These are phyloP conservation scores for Moesziomyces sp. DNA, from an alignment of 1,284 basidiomycete species.

Conservation along the genomic window DNA sequence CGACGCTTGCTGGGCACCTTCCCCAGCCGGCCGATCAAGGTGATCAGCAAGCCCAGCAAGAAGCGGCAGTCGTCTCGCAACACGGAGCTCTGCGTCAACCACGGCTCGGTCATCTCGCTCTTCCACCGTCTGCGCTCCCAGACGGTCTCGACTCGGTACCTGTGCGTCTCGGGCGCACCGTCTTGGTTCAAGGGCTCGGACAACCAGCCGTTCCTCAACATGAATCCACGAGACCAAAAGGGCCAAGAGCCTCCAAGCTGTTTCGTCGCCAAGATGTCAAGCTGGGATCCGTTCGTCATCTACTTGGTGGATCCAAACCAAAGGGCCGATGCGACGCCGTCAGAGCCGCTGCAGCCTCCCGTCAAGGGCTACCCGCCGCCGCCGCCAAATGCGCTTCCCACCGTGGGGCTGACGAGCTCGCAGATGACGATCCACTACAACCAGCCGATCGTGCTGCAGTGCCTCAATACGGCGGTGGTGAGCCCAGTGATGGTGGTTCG, in stretches of 20 bases:
- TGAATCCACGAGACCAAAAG: slow-evolving; percentile 44
- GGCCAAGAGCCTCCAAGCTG: slow-evolving; percentile 58
- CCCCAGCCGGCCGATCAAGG: slow-evolving; percentile 93
- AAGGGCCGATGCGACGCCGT: slow-evolving; percentile 77
- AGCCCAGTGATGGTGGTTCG: slow-evolving; percentile 92
- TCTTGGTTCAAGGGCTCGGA: slow-evolving; percentile 64
- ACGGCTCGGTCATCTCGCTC: slow-evolving; percentile 91
- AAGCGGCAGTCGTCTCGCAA: slow-evolving; percentile 87
- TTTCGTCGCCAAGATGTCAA: slow-evolving; percentile 70
- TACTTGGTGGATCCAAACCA: slow-evolving; percentile 80
- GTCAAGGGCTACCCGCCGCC: slow-evolving; percentile 77
- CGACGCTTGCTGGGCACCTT: slow-evolving; percentile 76
- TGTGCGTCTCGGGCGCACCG: slow-evolving; percentile 88
- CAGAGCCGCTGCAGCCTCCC: slow-evolving; percentile 72
- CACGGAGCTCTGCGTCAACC: slow-evolving; percentile 89
- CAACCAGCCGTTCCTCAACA: slow-evolving; percentile 59
- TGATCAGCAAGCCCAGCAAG: slow-evolving; percentile 79
- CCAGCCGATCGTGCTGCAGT: slow-evolving; percentile 92
- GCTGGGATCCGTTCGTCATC: slow-evolving; percentile 89
- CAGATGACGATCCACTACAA: slow-evolving; percentile 84
- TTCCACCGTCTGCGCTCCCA: slow-evolving; percentile 92
- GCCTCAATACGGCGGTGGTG: slow-evolving; percentile 89
- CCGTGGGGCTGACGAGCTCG: slow-evolving; percentile 83
- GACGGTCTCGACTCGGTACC: slow-evolving; percentile 79
- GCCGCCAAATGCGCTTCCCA: slow-evolving; percentile 87